Evolutionary conservation across 23 red algal genomes (phyloP), one percentile per base, ranked within the genome.

Genomic region (Pyropia haitanensis): DNA sequence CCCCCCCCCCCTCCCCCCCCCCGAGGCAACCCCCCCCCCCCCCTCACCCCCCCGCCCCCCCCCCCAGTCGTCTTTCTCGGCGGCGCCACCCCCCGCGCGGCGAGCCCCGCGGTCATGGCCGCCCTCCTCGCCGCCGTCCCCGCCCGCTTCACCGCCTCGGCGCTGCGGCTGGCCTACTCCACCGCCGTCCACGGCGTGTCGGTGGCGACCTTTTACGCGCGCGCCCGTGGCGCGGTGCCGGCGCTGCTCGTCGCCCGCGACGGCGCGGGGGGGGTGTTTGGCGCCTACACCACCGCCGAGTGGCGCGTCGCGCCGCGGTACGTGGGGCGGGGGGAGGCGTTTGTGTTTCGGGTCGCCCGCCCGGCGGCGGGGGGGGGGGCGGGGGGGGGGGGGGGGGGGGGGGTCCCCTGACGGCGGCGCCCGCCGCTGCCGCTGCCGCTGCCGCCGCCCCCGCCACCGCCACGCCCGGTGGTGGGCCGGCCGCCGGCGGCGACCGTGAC

Each of bases 151-250:
- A 51, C 62, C 6, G 33, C 48, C 2, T 90, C 73, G 19, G 65
- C 78, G 61, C 77, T 70, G 75, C 77, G 72, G 64, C 63, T 75
- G 49, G 56, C 80, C 1, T 90, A 90, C 67, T 90, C 87, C 1
- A 90, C 87, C 30, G 72, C 71, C 67, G 52, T 68, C 61, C 68
- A 90, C 27, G 87, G 87, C 58, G 59, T 90, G 18, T 79, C 73
- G 59, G 58, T 90, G 63, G 32, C 78, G 32, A 90, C 75, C 17
- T 76, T 90, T 61, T 90, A 82, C 28, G 48, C 71, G 14, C 78
- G 79, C 51, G 72, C 72, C 48, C 39, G 64, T 0, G 77, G 61
- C 32, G 58, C 14, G 23, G 79, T 76, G 18, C 87, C 87, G 6
- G 74, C 79, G 10, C 28, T 90, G 7, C 16, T 90, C 17, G 34